These are phyloP conservation scores for Kalaharituber pfeilii DNA, from an alignment of 2,329 filamentous ascomycete species.

Conservation along the genomic window DNA sequence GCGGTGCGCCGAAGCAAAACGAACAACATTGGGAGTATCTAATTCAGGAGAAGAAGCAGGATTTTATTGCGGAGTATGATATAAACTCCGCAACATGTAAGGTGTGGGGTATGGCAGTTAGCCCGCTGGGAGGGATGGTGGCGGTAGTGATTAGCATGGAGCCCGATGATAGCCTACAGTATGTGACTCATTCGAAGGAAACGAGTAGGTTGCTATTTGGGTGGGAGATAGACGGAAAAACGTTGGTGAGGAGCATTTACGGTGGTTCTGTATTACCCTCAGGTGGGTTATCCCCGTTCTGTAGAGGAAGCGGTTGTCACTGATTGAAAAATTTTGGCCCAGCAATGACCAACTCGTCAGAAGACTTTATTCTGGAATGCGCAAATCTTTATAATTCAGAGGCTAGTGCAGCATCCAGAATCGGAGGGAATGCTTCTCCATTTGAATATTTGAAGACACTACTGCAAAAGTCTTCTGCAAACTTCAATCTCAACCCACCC, in stretches of 20 bases:
- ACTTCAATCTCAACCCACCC: too few species aligned
- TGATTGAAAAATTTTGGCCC: not conserved
- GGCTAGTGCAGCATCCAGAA: slow-evolving; percentile 5
- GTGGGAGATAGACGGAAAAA: slow-evolving; percentile 11
- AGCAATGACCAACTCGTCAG: not conserved
- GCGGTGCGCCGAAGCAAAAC: not conserved
- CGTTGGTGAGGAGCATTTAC: slow-evolving; percentile 12
- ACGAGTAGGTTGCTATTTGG: slow-evolving; percentile 16
- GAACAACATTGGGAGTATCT: slow-evolving; percentile 12
- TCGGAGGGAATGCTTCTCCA: too few species aligned
- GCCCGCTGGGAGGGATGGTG: slow-evolving; percentile 16
- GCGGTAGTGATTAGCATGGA: slow-evolving; percentile 16
- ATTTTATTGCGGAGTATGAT: slow-evolving; percentile 18
- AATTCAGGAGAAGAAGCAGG: slow-evolving; percentile 17
- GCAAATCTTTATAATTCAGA: slow-evolving; percentile 7
- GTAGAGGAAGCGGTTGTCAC: slow-evolving; percentile 11
- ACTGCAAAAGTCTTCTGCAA: too few species aligned
- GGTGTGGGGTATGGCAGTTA: slow-evolving; percentile 17
- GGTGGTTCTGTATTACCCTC: slow-evolving; percentile 10
- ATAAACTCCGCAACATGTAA: slow-evolving; percentile 14
- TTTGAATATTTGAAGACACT: too few species aligned
- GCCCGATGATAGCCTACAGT: slow-evolving; percentile 18
- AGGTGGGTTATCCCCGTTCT: slow-evolving; percentile 6
- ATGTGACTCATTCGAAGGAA: slow-evolving; percentile 18
- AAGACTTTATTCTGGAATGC: slow-evolving; percentile 3